Evolutionary conservation across 2,329 filamentous ascomycete genomes (phyloP).

Genomic region (Mycocentrospora acerina): DNA sequence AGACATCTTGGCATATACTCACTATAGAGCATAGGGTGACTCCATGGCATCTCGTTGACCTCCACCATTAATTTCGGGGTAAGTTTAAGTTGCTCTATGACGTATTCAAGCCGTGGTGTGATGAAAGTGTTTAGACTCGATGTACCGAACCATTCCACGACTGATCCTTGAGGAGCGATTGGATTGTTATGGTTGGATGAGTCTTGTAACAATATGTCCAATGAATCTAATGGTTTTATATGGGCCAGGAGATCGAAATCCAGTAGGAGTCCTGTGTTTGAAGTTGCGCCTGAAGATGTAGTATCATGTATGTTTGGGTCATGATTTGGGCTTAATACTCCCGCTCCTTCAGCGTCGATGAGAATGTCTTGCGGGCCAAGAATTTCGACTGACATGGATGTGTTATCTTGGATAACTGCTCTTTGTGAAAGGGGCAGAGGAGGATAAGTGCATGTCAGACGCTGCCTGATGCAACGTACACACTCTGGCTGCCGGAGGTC

Average conservation of each 20-base stretch:
- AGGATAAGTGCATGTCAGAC: slow-evolving; percentile 52
- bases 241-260: slow-evolving; percentile 21
- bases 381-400: no score
- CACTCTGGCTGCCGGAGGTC: slow-evolving; percentile 56
- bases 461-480: slow-evolving; percentile 53
- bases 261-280: slow-evolving; percentile 2
- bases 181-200: not conserved
- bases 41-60: slow-evolving; percentile 56
- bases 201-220: slow-evolving; percentile 27
- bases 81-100: slow-evolving; percentile 28
- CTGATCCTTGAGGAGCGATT: not conserved
- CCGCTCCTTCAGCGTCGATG: no score
- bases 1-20: slow-evolving; percentile 54
- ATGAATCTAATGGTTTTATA: slow-evolving; percentile 55
- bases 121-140: slow-evolving; percentile 20
- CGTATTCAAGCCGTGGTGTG: slow-evolving; percentile 26
- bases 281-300: no score
- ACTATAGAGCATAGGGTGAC: slow-evolving; percentile 54
- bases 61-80: slow-evolving; percentile 47
- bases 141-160: slow-evolving; percentile 8
- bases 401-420: no score
- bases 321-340: no score
- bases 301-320: no score
- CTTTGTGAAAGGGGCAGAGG: slow-evolving; percentile 5
- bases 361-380: no score